Evolutionary conservation across 2,329 filamentous ascomycete genomes (phyloP).

Genomic region (Salinomyces thailandicus): DNA sequence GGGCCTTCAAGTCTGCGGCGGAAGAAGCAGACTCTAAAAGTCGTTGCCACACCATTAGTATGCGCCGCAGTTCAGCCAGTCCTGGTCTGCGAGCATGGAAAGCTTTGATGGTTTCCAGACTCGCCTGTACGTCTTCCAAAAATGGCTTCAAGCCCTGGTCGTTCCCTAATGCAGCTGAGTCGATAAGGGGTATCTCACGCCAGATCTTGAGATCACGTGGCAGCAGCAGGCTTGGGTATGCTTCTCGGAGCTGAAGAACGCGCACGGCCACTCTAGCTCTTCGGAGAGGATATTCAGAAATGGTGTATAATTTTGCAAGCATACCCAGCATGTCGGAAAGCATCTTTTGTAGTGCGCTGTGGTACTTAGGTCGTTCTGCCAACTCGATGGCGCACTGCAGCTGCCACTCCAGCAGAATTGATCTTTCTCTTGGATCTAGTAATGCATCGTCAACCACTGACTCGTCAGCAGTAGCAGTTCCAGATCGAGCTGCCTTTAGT

Average conservation of each 20-base stretch:
- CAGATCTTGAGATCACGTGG: conserved; percentile 8
- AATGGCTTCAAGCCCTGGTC: conserved; percentile 28
- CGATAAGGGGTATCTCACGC: conserved; percentile 2
- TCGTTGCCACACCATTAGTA: conserved; percentile 29
- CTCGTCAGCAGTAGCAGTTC: conserved; percentile 9
- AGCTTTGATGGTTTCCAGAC: conserved; percentile 31
- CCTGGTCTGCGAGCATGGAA: conserved; percentile 29
- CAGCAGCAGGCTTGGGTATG: conserved; percentile 14
- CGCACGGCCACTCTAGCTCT: conserved; percentile 17
- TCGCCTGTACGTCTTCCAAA: conserved; percentile 27
- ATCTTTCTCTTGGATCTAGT: conserved; percentile 23
- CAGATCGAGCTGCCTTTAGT: conserved; percentile 8
- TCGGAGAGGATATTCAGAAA: conserved; percentile 18
- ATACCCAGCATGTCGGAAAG: conserved; percentile 10
- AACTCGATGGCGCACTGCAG: conserved; percentile 19
- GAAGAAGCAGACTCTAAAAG: conserved; percentile 24
- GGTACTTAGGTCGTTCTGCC: conserved; percentile 15
- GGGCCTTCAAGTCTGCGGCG: conserved; percentile 31
- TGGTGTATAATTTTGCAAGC: conserved; percentile 15
- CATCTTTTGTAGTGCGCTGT: conserved; percentile 7
- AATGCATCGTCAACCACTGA: conserved; percentile 24
- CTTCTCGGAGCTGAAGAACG: conserved; percentile 15
- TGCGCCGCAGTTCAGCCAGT: conserved; percentile 20
- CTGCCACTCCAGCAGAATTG: conserved; percentile 34
- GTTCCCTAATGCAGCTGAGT: conserved; percentile 11